A percentile compares a stretch with the other conserved stretches of the same genome.
Evolutionary conservation across 169 alveolate species (phyloP).

Genomic region (Eimeria praecox): DNA sequence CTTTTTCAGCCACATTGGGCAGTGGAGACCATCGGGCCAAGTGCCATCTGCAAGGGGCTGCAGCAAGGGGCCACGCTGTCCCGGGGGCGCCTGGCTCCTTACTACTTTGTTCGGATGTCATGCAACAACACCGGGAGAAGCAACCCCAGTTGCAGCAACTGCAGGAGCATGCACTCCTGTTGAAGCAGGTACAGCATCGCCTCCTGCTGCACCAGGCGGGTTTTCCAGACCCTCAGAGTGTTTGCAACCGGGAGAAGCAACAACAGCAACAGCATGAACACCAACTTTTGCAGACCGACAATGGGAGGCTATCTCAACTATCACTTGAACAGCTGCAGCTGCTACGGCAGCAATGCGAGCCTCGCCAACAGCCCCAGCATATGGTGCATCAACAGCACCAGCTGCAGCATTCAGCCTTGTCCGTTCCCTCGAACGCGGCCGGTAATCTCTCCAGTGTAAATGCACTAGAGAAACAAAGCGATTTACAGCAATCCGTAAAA

Average conservation of each 20-base stretch:
- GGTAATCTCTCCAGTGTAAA: not conserved
- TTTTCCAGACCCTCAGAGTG: not conserved
- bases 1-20: not conserved
- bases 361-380: not conserved
- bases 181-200: slow-evolving; percentile 36
- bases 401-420: slow-evolving; percentile 4
- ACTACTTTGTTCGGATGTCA: slow-evolving; percentile 33
- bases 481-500: not conserved
- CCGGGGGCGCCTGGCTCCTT: not conserved
- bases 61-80: not conserved
- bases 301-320: not conserved
- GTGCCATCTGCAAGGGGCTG: slow-evolving; percentile 29
- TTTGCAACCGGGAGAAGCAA: slow-evolving; percentile 10
- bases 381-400: not conserved
- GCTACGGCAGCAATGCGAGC: slow-evolving; percentile 26
- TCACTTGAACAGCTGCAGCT: not conserved
- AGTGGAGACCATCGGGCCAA: slow-evolving; percentile 17
- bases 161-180: slow-evolving; percentile 35
- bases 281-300: not conserved
- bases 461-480: not conserved
- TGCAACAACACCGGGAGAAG: slow-evolving; percentile 1
- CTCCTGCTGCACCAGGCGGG: slow-evolving; percentile 35
- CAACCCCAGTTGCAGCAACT: slow-evolving; percentile 61
- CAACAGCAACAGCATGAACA: slow-evolving; percentile 3
- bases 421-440: not conserved